phyloP scores from a whole-genome alignment of 2,329 filamentous ascomycete species.

The Capronia americana region DNA sequence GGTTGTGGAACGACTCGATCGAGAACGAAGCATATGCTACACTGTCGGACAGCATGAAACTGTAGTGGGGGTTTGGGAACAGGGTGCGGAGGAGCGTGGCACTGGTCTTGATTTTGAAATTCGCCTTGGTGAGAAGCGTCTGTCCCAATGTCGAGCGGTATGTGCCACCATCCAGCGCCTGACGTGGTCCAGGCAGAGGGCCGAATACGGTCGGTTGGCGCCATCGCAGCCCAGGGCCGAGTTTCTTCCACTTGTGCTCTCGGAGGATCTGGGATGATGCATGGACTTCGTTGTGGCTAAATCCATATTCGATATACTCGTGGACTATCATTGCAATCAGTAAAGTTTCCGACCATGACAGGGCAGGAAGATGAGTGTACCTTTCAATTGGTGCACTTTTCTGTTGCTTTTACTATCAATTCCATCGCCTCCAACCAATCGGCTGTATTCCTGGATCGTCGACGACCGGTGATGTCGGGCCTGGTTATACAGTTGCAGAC shows the following conservation, averaged over 20 bases:
- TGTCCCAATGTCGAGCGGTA: too few relatives aligned
- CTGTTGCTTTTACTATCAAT: conserved; percentile 13
- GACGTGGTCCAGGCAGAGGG: conserved; percentile 55
- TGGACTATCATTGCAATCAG: too few relatives aligned
- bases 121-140: background rate
- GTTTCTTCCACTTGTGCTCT: conserved; percentile 51
- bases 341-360: too few relatives aligned
- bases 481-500: conserved; percentile 65
- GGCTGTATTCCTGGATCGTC: conserved; percentile 63
- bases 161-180: conserved; percentile 43
- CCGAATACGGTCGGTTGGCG: conserved; percentile 56
- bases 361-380: too few relatives aligned
- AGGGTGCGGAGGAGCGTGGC: conserved; percentile 57
- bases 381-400: too few relatives aligned
- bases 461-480: conserved; percentile 64
- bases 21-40: conserved; percentile 53
- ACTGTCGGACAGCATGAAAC: conserved; percentile 53
- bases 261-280: conserved; percentile 59
- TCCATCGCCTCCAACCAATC: conserved; percentile 53
- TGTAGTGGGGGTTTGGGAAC: conserved; percentile 52
- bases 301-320: conserved; percentile 55
- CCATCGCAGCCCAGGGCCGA: conserved; percentile 46
- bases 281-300: conserved; percentile 65
- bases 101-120: conserved; percentile 58
- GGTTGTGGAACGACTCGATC: conserved; percentile 40